Percentiles rank a stretch among this genome's conserved stretches.
These are phyloP conservation scores for Claviceps sp. DNA, from an alignment of 2,329 filamentous ascomycete genomes.

Conservation along the genomic window DNA sequence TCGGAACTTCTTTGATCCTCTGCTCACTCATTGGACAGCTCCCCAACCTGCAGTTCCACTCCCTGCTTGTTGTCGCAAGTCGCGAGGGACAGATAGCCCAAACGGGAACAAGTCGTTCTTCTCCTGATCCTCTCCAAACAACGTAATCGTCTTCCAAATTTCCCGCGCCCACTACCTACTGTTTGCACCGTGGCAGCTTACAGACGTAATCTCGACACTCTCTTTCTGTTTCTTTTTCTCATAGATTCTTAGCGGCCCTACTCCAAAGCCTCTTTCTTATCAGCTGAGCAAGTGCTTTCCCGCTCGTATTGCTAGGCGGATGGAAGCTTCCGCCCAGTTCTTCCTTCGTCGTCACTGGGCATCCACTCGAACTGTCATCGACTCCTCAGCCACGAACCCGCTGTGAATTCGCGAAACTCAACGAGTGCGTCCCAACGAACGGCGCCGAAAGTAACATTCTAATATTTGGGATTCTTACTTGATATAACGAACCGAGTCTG, in stretches of 20 bases:
- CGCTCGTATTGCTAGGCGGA: constrained; percentile 20
- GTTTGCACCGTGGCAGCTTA: constrained; percentile 15
- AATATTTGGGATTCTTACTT: constrained; percentile 11
- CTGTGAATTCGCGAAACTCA: constrained; percentile 11
- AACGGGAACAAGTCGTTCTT: constrained; percentile 13
- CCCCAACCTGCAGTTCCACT: constrained; percentile 5
- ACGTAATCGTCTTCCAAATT: constrained; percentile 6
- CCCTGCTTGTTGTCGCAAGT: constrained; percentile 4
- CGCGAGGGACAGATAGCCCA: constrained; percentile 20
- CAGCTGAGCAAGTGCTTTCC: constrained; percentile 4
- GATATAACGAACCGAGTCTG: constrained; percentile 13
- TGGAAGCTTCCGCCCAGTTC: constrained; percentile 22
- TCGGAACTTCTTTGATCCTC: constrained; percentile 12
- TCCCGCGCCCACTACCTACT: constrained; percentile 12
- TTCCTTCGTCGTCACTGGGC: constrained; percentile 12
- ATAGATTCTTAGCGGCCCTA: constrained; percentile 9
- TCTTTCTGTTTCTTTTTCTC: constrained; percentile 7
- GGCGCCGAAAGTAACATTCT: neutral
- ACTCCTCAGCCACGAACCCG: constrained; percentile 6
- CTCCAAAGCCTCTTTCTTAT: constrained; percentile 7
- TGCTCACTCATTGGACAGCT: constrained; percentile 9
- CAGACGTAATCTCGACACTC: constrained; percentile 10
- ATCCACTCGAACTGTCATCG: constrained; percentile 7
- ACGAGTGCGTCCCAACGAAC: constrained; percentile 9
- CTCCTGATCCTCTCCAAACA: constrained; percentile 9